A percentile compares a stretch with the other conserved stretches of the same genome.
Evolutionary conservation across 2,329 filamentous ascomycete species (phyloP).

Genomic region (Penicillium sp.): DNA sequence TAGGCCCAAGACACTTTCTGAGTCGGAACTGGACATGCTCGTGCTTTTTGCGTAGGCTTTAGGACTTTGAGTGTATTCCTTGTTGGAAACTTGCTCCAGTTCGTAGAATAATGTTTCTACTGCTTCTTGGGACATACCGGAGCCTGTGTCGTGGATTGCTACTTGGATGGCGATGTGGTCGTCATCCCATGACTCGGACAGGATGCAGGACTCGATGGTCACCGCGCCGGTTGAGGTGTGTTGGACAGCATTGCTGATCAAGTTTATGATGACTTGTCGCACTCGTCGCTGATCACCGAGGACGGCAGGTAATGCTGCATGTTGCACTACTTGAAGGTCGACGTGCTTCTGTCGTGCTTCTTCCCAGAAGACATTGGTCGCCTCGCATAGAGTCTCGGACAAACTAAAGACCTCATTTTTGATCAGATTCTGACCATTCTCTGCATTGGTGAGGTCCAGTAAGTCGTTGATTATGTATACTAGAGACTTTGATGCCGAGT

Average conservation of each 20-base stretch:
- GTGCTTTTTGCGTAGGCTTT: conserved; percentile 23
- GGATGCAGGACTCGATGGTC: conserved; percentile 66
- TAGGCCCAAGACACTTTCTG: conserved; percentile 64
- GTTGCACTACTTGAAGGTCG: conserved; percentile 65
- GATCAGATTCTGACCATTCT: conserved; percentile 74
- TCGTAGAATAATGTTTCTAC: conserved; percentile 62
- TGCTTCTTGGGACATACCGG: conserved; percentile 59
- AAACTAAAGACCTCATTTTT: conserved; percentile 80
- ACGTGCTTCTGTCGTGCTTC: conserved; percentile 77
- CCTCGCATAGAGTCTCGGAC: conserved; percentile 67
- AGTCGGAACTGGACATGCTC: conserved; percentile 30
- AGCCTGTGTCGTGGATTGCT: conserved; percentile 71
- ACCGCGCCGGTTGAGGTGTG: conserved; percentile 71
- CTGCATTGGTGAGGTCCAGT: conserved; percentile 80
- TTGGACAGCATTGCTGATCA: conserved; percentile 85
- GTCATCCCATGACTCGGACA: conserved; percentile 46
- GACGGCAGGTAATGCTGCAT: conserved; percentile 70
- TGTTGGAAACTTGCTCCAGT: conserved; percentile 62
- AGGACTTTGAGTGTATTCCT: conserved; percentile 48
- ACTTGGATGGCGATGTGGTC: conserved; percentile 68
- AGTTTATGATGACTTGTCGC: conserved; percentile 78
- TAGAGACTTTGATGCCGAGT: conserved; percentile 85
- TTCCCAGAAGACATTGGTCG: conserved; percentile 70
- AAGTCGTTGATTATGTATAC: conserved; percentile 93
- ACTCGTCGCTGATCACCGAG: conserved; percentile 76